Evolutionary conservation across 306 rosid genomes (phyloP), one percentile per base, ranked within the genome.

Genomic region (Begonia fuchsioides): DNA sequence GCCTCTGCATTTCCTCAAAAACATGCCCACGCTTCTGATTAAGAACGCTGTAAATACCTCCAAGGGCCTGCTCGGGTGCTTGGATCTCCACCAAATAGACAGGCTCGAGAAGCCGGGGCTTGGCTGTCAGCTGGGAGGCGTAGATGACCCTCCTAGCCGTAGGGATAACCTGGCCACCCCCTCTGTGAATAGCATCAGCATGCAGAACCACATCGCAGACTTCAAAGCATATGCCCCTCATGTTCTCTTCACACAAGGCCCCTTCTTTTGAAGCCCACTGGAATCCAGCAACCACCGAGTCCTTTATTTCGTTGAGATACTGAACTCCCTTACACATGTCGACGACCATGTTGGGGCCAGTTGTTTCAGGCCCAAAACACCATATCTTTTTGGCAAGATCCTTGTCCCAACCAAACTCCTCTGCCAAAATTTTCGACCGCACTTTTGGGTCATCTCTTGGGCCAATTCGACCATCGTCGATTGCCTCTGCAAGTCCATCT

Each of bases 331-430:
- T 77, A 39, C 84, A 77, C 83, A 72, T 69, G 9, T 77, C 83
- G 3, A 77, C 79, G 0, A 77, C 83, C 79, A 77, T 69, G 61
- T 77, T 77, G n/a, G n/a, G n/a, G n/a, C n/a, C n/a, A n/a, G n/a
- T n/a, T n/a, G n/a, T n/a, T n/a, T n/a, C n/a, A n/a, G 84, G 84
- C 11, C 84, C 80, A 46, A 73, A 73, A 32, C 84, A 73, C 84
- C 84, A 77, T 45, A 73, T 77, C 53, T 77, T 77, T 74, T 77
- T 73, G 2, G 84, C 80, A 56, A 77, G 74, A 67, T 77, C 84
- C 75, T 69, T 77, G 18, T 77, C 80, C 84, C 84, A 77, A 20
- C 77, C 77, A 38, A 53, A 73, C 56, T 77, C 77, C 72, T 77
- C 84, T 0, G 80, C 40, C 43, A 77, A 56, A 13, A 77, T 77